Evolutionary conservation across 805 yeast genomes (phyloP), one percentile per base, ranked within the genome.

Genomic region (Teunomyces aglyptinius): DNA sequence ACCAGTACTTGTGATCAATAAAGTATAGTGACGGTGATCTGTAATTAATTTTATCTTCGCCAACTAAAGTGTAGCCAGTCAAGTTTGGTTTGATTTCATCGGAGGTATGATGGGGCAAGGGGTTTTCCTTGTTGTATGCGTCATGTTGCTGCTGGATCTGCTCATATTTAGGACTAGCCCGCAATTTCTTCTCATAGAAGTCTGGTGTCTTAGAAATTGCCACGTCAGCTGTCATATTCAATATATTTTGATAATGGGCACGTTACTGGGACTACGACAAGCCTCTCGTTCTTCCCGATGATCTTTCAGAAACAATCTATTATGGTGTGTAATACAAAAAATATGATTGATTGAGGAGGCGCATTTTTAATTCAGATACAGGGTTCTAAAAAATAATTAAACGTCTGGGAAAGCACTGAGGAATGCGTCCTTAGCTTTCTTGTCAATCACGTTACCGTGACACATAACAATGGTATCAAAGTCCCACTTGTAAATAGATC

Each of bases 371-470:
- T n/a, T n/a, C n/a, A n/a, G n/a, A n/a, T n/a, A n/a, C n/a, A n/a
- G n/a, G n/a, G n/a, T n/a, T 5, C 22, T 20, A 20, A 20, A 20
- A 24, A 24, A 24, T 15, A 24, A 24, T 15, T 39, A 13, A 16
- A 18, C 42, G 11, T 11, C 11, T 20, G 44, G 44, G 24, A 61
- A 63, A 2, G 47, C 54, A 32, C 43, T 42, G 34, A 58, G 52
- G 50, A 64, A 68, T 6, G 59, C 59, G 18, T 53, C 52, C 50
- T 63, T 65, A 1, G 70, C 71, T 41, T 61, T 58, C 35, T 60
- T 55, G 18, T 77, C 80, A 46, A 82, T 65, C 8, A 81, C 68
- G 51, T 76, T 77, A 11, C 89, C 89, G 26, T 61, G 65, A 38
- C 61, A 60, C 61, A 54, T 54, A 15, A 63, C 66, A 34, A 63